phyloP scores from a whole-genome alignment of 2,329 filamentous ascomycete genomes.

The Fusarium multiceps region DNA sequence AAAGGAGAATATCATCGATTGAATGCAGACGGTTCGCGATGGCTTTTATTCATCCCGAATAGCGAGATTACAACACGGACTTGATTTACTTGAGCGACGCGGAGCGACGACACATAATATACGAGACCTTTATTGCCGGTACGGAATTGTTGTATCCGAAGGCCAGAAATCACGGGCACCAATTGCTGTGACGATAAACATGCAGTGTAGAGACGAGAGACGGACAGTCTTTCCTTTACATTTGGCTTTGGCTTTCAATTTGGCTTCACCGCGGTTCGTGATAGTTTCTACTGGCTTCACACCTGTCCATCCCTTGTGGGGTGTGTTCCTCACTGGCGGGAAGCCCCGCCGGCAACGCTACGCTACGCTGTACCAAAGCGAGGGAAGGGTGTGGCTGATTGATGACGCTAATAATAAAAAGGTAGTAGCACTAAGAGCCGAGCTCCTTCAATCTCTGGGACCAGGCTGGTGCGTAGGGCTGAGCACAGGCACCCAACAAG shows the following conservation, averaged over 20 bases:
- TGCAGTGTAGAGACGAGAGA: slow-evolving; percentile 12
- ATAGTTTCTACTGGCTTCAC: slow-evolving; percentile 12
- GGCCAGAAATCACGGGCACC: not conserved
- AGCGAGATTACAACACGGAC: slow-evolving; percentile 6
- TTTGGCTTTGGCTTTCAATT: not conserved
- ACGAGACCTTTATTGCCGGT: not conserved
- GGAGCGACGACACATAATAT: not conserved
- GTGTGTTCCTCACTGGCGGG: slow-evolving; percentile 42
- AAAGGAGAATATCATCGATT: not conserved
- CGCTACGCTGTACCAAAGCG: not conserved
- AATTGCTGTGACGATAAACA: not conserved
- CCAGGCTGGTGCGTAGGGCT: slow-evolving; percentile 44
- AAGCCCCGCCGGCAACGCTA: slow-evolving; percentile 31
- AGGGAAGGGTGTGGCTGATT: slow-evolving; percentile 43
- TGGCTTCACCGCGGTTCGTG: slow-evolving; percentile 38
- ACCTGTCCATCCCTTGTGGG: slow-evolving; percentile 19
- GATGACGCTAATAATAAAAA: slow-evolving; percentile 44
- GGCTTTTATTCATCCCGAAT: not conserved
- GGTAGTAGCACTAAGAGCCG: slow-evolving; percentile 36
- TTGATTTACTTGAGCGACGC: not conserved
- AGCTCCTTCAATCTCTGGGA: slow-evolving; percentile 28
- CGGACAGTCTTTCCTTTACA: not conserved
- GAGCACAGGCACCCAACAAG: slow-evolving; percentile 40
- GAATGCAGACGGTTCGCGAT: not conserved
- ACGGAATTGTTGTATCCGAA: not conserved